Evolutionary conservation across 139 green algal genomes (phyloP).

Genomic region (Chlorella sp.): DNA sequence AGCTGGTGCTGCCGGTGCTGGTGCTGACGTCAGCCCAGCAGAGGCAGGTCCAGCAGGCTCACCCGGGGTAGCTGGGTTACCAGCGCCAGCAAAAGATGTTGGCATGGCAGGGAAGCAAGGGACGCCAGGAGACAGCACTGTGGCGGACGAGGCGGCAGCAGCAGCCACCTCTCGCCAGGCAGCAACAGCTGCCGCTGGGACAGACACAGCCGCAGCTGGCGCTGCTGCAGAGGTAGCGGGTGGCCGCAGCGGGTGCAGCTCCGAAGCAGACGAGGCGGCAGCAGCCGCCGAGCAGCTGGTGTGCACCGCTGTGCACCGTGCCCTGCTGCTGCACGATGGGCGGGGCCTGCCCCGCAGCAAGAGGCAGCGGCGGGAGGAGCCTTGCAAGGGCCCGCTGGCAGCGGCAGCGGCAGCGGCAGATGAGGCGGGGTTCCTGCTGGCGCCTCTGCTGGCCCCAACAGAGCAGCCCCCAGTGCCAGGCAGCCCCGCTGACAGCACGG

Average conservation of each 20-base stretch:
- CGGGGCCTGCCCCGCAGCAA: conserved; percentile 5
- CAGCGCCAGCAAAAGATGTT: not conserved
- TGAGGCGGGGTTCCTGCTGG: conserved; percentile 29
- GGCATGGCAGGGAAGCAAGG: too few relatives aligned
- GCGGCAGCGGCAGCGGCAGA: not conserved
- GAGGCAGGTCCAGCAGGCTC: too few relatives aligned
- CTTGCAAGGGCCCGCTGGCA: not conserved
- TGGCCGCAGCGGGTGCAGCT: too few relatives aligned
- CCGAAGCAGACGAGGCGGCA: not conserved
- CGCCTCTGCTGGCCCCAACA: not conserved
- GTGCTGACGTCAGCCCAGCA: too few relatives aligned
- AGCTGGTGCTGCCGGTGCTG: too few relatives aligned
- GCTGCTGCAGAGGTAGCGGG: not conserved
- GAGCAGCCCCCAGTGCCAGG: not conserved
- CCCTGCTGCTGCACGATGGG: conserved; percentile 31
- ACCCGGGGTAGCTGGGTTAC: too few relatives aligned
- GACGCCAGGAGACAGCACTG: too few relatives aligned
- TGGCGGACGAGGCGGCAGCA: not conserved
- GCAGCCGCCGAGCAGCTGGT: not conserved
- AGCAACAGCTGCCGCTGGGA: not conserved
- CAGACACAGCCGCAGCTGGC: not conserved
- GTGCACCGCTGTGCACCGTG: not conserved
- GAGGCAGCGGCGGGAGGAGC: not conserved
- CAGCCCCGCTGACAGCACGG: not conserved
- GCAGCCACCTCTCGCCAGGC: too few relatives aligned